These are phyloP conservation scores for Podila horticola DNA, from an alignment of 192 early-diverging fungal species.

Conservation along the genomic window DNA sequence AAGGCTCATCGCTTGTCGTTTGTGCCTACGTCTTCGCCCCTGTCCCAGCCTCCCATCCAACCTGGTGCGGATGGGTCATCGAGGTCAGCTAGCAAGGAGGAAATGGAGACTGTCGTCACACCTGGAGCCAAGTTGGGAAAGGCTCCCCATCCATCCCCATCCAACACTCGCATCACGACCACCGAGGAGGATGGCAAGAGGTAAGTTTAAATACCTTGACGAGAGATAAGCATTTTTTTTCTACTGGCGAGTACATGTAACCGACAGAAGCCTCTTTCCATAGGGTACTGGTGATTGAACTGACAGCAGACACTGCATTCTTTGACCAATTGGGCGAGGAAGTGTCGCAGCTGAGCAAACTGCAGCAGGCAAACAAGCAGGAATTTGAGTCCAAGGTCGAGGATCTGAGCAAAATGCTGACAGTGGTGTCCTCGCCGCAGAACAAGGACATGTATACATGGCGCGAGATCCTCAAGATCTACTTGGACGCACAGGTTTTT, in stretches of 20 bases:
- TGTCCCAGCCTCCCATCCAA: slow-evolving; percentile 12
- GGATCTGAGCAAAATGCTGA: slow-evolving; percentile 60
- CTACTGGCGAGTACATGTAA: too few relatives aligned
- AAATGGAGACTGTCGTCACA: slow-evolving; percentile 26
- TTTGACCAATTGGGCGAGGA: slow-evolving; percentile 67
- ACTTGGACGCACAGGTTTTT: slow-evolving; percentile 78
- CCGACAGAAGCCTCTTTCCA: background rate
- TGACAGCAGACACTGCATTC: slow-evolving; percentile 66
- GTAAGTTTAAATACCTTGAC: too few relatives aligned
- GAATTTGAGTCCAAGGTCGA: slow-evolving; percentile 66
- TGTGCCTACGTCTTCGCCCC: slow-evolving; percentile 8
- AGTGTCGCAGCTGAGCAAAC: slow-evolving; percentile 63
- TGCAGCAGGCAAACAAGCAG: slow-evolving; percentile 63
- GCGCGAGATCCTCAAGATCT: slow-evolving; percentile 75
- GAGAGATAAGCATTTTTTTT: too few relatives aligned
- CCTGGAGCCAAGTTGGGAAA: slow-evolving; percentile 14
- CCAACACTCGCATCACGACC: slow-evolving; percentile 12
- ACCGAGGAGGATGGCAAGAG: slow-evolving; percentile 47
- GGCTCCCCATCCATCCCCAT: background rate
- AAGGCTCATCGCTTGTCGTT: background rate
- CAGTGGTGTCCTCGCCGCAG: slow-evolving; percentile 71
- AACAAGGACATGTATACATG: slow-evolving; percentile 82
- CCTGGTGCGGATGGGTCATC: background rate
- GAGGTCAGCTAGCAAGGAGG: background rate
- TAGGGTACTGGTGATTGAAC: slow-evolving; percentile 47